Base-by-base conservation (phyloP, 2,329 filamentous ascomycete species). In the Alternaria sp. region DNA sequence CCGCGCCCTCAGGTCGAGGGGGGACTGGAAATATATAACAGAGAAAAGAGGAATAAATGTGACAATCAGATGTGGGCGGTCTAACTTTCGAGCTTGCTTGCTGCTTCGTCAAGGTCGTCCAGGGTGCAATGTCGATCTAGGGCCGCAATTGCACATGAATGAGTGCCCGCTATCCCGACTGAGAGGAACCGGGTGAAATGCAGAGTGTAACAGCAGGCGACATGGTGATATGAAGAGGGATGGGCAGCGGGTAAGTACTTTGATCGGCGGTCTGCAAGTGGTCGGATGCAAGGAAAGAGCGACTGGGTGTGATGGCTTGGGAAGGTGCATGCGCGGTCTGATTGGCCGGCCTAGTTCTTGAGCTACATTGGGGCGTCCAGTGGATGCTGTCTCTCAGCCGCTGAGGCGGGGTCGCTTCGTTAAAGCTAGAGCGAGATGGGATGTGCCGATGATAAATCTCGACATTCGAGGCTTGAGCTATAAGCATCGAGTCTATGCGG, bases 311-410 rank as follows among this genome's bases (percentile, higher is more conserved):
- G 72, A 73, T 69, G 67, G 71, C 65, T 70, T 66, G 63, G 55
- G 46, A 46, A 63, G 55, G 63, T 44, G 21, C 51, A 46, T 61
- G 53, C 6, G 67, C 28, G 14, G 11, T 60, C 65, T 78, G 73
- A 79, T 79, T 79, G 77, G 77, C 25, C 60, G 54, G 54, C 41
- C 37, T 66, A 70, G 72, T 72, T 75, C 62, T 64, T 67, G 64
- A 65, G 66, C 63, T 60, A 67, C 65, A 67, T 60, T 68, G 64
- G 33, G 69, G 71, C 72, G 73, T 72, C 76, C 75, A 79, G 73
- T 75, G 47, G 70, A 56, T 71, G 71, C 61, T 61, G 63, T 66
- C 64, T 61, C 64, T 61, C 72, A 79, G 66, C 70, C 76, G 77
- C 77, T 72, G 72, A 62, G 69, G 75, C 70, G 76, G 76, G 76